Evolutionary conservation across 2,329 filamentous ascomycete genomes (phyloP).

Genomic region (Epichloe uncinata): DNA sequence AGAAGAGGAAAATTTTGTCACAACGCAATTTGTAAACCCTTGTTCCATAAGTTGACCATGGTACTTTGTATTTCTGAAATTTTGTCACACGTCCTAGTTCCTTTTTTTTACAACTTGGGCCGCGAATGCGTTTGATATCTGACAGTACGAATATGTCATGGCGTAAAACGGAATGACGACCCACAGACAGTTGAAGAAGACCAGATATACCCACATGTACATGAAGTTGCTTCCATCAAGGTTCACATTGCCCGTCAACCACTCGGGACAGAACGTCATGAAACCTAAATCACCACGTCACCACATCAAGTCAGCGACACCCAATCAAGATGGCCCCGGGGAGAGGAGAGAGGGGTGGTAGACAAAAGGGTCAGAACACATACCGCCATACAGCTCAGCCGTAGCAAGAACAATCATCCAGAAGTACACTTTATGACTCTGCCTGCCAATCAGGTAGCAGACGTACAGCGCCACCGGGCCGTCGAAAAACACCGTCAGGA

Average conservation of each 20-base stretch:
- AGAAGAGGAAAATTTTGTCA: background rate
- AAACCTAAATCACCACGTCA: constrained; percentile 31
- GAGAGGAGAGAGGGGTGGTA: too few relatives aligned
- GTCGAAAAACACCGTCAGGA: constrained; percentile 50
- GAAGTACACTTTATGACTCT: constrained; percentile 41
- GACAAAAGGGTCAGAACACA: constrained; percentile 6
- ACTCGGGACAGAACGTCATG: constrained; percentile 60
- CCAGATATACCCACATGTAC: constrained; percentile 53
- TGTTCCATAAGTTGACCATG: fast-evolving
- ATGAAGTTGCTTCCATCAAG: constrained; percentile 54
- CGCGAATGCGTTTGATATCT: constrained; percentile 41
- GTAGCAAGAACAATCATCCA: constrained; percentile 53
- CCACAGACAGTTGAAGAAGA: constrained; percentile 59
- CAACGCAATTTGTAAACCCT: fast-evolving
- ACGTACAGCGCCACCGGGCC: constrained; percentile 47
- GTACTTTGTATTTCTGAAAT: background rate
- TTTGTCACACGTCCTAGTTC: background rate
- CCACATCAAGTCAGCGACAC: background rate
- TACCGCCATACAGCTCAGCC: constrained; percentile 52
- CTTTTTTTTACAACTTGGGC: constrained; percentile 18
- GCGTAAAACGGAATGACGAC: constrained; percentile 49
- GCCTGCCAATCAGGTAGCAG: constrained; percentile 45
- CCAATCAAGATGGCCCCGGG: background rate
- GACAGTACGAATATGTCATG: constrained; percentile 38
- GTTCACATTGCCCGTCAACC: constrained; percentile 48